Evolutionary conservation across 2,329 filamentous ascomycete genomes (phyloP), one percentile per base, ranked within the genome.

Genomic region (Cadophora malorum): DNA sequence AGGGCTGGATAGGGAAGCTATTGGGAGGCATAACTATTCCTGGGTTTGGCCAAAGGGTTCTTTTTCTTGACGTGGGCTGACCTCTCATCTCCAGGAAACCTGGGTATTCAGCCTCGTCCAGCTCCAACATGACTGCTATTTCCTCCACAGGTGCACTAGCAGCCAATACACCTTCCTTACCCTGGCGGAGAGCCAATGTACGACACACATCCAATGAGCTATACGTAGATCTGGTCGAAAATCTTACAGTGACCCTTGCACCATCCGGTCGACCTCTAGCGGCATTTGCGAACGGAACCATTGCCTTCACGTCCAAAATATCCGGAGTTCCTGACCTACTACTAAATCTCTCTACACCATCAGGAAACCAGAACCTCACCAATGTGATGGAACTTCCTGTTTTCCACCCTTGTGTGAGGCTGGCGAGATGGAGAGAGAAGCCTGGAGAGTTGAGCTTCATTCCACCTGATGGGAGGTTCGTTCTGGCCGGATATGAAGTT

Each of bases 181-280:
- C 94, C 1, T 99, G 96, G 96, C 88, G 96, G 70, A 86, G 94
- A 69, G 89, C 93, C 49, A 97, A 97, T 76, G 96, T 99, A 64
- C 87, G 94, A 19, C 96, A 99, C 79, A 98, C 95, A 4, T 97
- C 92, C 65, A 99, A 98, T 80, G 96, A 99, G 79, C 85, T 99
- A 73, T 98, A 98, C 78, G 95, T 97, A 67, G 96, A 99, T 78
- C 89, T 99, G 14, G 89, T 99, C 69, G 96, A 99, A 81, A 93
- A 92, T 1, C 83, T 99, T 0, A 88, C 90, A 0, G 93, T 97
- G 50, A 97, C 91, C 0, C 86, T 98, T 52, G 94, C 96, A 0
- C 96, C 96, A 0, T 97, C 94, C 0, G 96, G 96, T 4, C 86
- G 94, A 16, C 91, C 95, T 0, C 84, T 99, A 25, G 90, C 93